Percentiles rank a stretch among this genome's conserved stretches.
Evolutionary conservation across 1,139 yeast genomes (phyloP).

Genomic region (Taphrina betulina): DNA sequence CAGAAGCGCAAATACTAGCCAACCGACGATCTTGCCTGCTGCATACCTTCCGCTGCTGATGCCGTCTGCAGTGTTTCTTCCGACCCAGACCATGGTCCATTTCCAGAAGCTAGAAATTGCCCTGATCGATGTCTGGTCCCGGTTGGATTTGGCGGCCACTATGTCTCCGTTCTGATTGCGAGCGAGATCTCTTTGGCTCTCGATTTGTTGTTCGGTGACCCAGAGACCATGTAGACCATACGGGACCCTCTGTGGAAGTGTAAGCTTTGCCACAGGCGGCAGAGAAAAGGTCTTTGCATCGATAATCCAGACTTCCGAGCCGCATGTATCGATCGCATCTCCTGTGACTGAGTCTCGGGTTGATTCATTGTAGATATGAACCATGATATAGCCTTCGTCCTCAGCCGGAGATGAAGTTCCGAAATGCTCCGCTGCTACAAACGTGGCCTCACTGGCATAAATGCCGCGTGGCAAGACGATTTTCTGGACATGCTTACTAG

Average conservation of each 20-base stretch:
- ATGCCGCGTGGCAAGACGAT: constrained; percentile 20
- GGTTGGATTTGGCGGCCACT: constrained; percentile 16
- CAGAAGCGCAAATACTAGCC: constrained; percentile 6
- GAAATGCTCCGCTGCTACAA: constrained; percentile 12
- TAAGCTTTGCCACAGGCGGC: constrained; percentile 21
- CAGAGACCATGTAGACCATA: constrained; percentile 32
- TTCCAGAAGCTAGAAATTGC: constrained; percentile 23
- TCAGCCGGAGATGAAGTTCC: not conserved
- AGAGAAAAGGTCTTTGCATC: constrained; percentile 14
- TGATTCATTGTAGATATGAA: constrained; percentile 29
- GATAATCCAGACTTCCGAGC: constrained; percentile 31
- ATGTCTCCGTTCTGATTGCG: constrained; percentile 12
- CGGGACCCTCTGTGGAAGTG: constrained; percentile 30
- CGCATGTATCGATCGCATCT: constrained; percentile 18
- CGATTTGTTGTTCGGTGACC: constrained; percentile 27
- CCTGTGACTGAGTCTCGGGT: constrained; percentile 12
- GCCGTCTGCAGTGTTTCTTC: constrained; percentile 11
- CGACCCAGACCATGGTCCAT: constrained; percentile 25
- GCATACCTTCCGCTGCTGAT: constrained; percentile 16
- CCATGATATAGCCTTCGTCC: constrained; percentile 29
- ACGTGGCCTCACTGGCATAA: constrained; percentile 31
- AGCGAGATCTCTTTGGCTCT: constrained; percentile 12
- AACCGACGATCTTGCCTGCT: constrained; percentile 1
- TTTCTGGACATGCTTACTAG: constrained; percentile 3
- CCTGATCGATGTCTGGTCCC: constrained; percentile 20